phyloP scores from a whole-genome alignment of 495 filamentous ascomycete genomes.

The Penicillium dipodomyicola region DNA sequence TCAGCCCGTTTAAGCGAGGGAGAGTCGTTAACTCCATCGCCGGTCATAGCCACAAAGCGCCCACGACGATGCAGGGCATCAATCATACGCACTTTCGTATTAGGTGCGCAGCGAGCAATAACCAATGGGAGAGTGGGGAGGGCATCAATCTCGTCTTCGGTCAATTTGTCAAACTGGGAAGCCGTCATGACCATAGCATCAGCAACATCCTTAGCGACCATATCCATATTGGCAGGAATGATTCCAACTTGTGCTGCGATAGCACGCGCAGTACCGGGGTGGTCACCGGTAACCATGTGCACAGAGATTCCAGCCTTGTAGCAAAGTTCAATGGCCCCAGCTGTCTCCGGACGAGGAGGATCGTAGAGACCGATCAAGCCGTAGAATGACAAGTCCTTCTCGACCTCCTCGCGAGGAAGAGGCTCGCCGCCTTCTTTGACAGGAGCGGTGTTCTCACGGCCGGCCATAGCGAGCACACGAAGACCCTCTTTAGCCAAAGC shows the following conservation, averaged over 20 bases:
- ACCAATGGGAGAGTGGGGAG: slow-evolving; percentile 66
- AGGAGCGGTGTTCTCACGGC: slow-evolving; percentile 37
- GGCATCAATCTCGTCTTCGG: slow-evolving; percentile 61
- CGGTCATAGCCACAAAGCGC: slow-evolving; percentile 77
- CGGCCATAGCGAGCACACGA: slow-evolving; percentile 62
- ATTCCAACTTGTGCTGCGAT: slow-evolving; percentile 68
- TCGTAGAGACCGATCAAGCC: slow-evolving; percentile 74
- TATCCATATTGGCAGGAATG: slow-evolving; percentile 53
- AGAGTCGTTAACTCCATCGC: slow-evolving; percentile 86
- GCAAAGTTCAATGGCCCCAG: slow-evolving; percentile 57
- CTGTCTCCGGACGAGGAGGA: slow-evolving; percentile 58
- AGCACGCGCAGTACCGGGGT: slow-evolving; percentile 61
- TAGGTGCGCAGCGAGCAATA: slow-evolving; percentile 67
- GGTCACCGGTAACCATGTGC: slow-evolving; percentile 73
- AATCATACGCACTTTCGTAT: slow-evolving; percentile 77
- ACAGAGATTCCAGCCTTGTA: slow-evolving; percentile 69
- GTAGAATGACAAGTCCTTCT: slow-evolving; percentile 58
- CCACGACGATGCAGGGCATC: slow-evolving; percentile 67
- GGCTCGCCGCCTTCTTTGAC: slow-evolving; percentile 35
- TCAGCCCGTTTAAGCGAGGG: slow-evolving; percentile 79
- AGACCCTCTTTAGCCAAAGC: slow-evolving; percentile 61
- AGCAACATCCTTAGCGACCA: slow-evolving; percentile 51
- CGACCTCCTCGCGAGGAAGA: slow-evolving; percentile 55
- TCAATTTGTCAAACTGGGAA: slow-evolving; percentile 64
- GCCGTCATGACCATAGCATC: slow-evolving; percentile 71